Evolutionary conservation across 2,329 filamentous ascomycete genomes (phyloP).

Genomic region (Verticillium albo-atrum): DNA sequence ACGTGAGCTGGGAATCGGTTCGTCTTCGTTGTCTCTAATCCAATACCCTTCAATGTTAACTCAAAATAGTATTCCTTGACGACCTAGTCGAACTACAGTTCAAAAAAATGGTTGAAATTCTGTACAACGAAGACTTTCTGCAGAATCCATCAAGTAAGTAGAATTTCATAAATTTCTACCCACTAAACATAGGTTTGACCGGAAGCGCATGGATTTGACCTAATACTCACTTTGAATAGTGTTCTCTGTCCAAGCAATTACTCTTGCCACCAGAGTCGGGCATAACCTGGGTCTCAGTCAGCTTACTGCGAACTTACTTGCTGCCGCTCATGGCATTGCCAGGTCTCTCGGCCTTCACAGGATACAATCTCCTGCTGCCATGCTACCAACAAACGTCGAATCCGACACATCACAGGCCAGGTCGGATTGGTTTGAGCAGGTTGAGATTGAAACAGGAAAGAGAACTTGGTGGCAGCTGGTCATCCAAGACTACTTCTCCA

Average conservation of each 20-base stretch:
- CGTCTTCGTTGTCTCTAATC: background rate
- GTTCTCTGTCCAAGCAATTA: conserved; percentile 28
- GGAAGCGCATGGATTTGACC: too few relatives aligned
- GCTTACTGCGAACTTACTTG: conserved; percentile 27
- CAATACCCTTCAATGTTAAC: background rate
- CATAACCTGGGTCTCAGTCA: conserved; percentile 31
- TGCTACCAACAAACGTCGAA: background rate
- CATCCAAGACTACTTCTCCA: conserved; percentile 29
- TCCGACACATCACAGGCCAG: background rate
- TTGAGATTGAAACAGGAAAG: conserved; percentile 26
- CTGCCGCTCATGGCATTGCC: conserved; percentile 28
- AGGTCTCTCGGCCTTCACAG: conserved; percentile 22
- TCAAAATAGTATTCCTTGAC: conserved; percentile 5
- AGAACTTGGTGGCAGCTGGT: conserved; percentile 31
- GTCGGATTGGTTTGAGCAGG: conserved; percentile 10
- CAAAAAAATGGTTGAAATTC: conserved; percentile 24
- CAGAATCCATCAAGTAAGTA: conserved; percentile 14
- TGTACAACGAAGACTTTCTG: conserved; percentile 26
- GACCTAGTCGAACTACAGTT: conserved; percentile 15
- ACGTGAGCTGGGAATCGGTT: background rate
- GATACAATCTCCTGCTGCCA: conserved; percentile 7
- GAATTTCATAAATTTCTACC: too few relatives aligned
- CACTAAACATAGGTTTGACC: too few relatives aligned
- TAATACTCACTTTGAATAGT: conserved; percentile 5
- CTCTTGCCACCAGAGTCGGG: conserved; percentile 29